phyloP scores from a whole-genome alignment of 371 early-diverging fungal genomes.

The Lichtheimia ramosa region DNA sequence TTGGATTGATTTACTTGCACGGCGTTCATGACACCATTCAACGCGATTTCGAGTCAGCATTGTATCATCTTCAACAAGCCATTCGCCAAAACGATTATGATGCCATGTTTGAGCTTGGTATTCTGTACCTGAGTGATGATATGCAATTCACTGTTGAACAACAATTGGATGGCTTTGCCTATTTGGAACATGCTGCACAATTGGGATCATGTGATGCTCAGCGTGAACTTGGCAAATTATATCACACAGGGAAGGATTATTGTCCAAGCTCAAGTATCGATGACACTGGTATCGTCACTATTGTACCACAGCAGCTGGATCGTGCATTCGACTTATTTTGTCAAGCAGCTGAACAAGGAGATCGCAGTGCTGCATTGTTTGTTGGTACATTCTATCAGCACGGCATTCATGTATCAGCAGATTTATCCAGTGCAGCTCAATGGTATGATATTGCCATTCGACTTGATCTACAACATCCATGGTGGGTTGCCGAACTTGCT shows the following conservation, averaged over 20 bases:
- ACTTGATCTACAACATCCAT: conserved; percentile 7
- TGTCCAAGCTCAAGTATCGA: background rate
- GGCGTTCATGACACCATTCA: conserved; percentile 22
- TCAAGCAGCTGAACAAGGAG: conserved; percentile 33
- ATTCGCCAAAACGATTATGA: conserved; percentile 30
- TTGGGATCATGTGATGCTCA: conserved; percentile 27
- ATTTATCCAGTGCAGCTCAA: conserved; percentile 22
- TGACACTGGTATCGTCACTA: background rate
- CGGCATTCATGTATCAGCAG: conserved; percentile 35
- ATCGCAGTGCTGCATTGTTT: conserved; percentile 33
- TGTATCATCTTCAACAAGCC: conserved; percentile 34
- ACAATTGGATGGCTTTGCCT: conserved; percentile 20
- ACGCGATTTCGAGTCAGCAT: conserved; percentile 12
- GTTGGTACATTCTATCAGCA: conserved; percentile 42
- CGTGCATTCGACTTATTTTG: conserved; percentile 39
- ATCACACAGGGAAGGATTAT: conserved; percentile 27
- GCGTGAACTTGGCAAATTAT: conserved; percentile 34
- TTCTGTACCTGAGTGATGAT: conserved; percentile 17
- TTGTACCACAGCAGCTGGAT: conserved; percentile 34
- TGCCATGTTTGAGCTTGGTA: conserved; percentile 40
- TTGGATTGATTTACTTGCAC: conserved; percentile 34
- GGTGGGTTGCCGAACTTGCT: conserved; percentile 24
- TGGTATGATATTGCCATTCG: conserved; percentile 35
- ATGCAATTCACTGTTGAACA: background rate
- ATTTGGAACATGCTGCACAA: conserved; percentile 29